Evolutionary conservation across 345 rosid species (phyloP), one percentile per base, ranked within the genome.

Genomic region (Sisymbrium altissimum): DNA sequence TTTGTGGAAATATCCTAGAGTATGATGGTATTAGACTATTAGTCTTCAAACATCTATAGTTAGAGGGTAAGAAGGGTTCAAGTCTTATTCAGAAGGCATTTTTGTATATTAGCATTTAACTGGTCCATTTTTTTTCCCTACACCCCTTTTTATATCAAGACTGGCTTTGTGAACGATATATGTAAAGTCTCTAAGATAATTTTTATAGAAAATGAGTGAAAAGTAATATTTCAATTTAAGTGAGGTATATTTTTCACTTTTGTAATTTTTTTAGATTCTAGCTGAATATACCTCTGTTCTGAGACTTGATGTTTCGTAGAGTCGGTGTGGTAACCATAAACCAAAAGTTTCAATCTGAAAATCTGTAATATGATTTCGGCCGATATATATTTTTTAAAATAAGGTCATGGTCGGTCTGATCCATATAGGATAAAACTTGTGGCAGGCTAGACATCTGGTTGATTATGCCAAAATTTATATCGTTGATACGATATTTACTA

Each of bases 301-400:
- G 68, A 45, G 35, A 46, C 53, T n/a, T 66, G 48, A 39, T 50
- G 35, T 38, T 66, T 52, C 17, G 7, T 66, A 66, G 18, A 32
- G 33, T 13, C 35, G 8, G 21, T 27, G 6, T n/a, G 38, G 11
- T 23, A 23, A 23, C 23, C n/a, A 67, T 38, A 32, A 67, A 6
- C 38, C 25, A 11, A 52, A 52, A 67, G 27, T 6, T 67, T 3
- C 38, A 38, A 39, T n/a, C 17, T 15, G 2, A 36, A 52, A 6
- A 21, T 66, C 5, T 52, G 35, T 48, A 9, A 19, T 50, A 52
- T 9, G 50, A 33, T 1, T 35, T 38, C 29, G 4, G 3, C 29
- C 29, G 29, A 27, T 27, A 2, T 27, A 2, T 4, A 27, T 27
- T 27, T 27, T 2, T 27, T 23, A 23, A 23, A 23, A 23, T n/a